Evolutionary conservation across 495 filamentous ascomycete species (phyloP).

Genomic region (Neurospora hispaniola): DNA sequence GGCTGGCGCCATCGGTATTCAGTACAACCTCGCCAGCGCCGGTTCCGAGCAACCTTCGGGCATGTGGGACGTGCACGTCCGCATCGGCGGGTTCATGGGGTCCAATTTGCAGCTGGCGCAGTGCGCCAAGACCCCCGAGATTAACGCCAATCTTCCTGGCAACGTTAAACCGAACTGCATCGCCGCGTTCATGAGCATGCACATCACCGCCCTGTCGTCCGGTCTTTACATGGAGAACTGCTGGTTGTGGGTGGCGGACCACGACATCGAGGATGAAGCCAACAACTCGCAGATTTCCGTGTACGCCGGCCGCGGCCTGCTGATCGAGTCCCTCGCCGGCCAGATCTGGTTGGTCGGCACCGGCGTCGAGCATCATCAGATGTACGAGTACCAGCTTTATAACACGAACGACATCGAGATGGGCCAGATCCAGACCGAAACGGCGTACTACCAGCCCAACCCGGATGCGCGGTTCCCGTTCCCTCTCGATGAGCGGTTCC

Average conservation of each 20-base stretch:
- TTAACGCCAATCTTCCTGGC: conserved; percentile 28
- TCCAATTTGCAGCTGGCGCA: conserved; percentile 49
- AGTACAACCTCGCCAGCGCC: conserved; percentile 20
- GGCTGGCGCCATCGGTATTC: conserved; percentile 24
- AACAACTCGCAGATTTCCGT: conserved; percentile 56
- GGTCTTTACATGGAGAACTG: conserved; percentile 54
- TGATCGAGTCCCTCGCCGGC: conserved; percentile 45
- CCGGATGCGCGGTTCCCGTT: conserved; percentile 60
- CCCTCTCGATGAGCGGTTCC: conserved; percentile 43
- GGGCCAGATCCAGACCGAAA: conserved; percentile 73
- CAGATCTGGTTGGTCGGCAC: conserved; percentile 47
- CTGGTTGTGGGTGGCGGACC: conserved; percentile 64
- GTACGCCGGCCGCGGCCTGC: conserved; percentile 56
- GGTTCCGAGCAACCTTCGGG: conserved; percentile 7
- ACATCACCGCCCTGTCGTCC: conserved; percentile 47
- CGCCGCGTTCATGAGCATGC: conserved; percentile 56
- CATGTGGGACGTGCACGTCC: conserved; percentile 24
- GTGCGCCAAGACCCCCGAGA: conserved; percentile 53
- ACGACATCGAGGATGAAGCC: conserved; percentile 54
- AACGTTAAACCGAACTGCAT: conserved; percentile 47
- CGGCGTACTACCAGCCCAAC: conserved; percentile 57
- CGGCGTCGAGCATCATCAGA: conserved; percentile 56
- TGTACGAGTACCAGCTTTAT: conserved; percentile 72
- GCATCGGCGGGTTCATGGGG: conserved; percentile 46
- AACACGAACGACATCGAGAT: conserved; percentile 53